phyloP scores from a whole-genome alignment of 768 basidiomycete species.

The Leccinum aurantiacum region DNA sequence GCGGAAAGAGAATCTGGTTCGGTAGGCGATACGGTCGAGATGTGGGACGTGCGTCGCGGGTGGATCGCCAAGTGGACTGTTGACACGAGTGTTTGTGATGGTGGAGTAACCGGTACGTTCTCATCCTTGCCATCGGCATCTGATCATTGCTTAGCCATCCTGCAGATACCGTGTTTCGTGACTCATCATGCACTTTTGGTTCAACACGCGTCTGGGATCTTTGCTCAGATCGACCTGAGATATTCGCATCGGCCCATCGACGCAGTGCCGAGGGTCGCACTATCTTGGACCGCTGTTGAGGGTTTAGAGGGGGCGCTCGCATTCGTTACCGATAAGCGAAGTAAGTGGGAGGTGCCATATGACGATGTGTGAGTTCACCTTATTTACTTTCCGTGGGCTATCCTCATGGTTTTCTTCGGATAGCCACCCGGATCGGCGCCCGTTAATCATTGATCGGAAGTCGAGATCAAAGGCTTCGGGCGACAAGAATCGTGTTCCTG shows the following conservation, averaged over 20 bases:
- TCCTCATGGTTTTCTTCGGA: constrained; percentile 2
- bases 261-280: constrained; percentile 58
- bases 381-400: background rate
- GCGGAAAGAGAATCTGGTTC: constrained; percentile 13
- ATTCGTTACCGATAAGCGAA: constrained; percentile 59
- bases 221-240: constrained; percentile 77
- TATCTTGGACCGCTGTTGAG: constrained; percentile 56
- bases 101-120: constrained; percentile 68
- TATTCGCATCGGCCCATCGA: constrained; percentile 65
- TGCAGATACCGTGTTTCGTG: constrained; percentile 66
- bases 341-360: constrained; percentile 67
- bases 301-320: constrained; percentile 53
- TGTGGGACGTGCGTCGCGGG: constrained; percentile 82
- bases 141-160: background rate
- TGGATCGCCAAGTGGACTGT: constrained; percentile 86
- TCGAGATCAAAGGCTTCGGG: constrained; percentile 56
- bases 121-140: background rate
- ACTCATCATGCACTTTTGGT: constrained; percentile 71
- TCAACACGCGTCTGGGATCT: constrained; percentile 73
- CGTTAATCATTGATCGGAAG: constrained; percentile 29
- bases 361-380: constrained; percentile 65
- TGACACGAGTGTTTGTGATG: constrained; percentile 60
- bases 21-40: constrained; percentile 64
- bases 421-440: constrained; percentile 39
- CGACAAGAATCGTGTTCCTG: constrained; percentile 51